Conservation (phyloP, 2,329 filamentous ascomycete genomes). For the Talaromyces sp. region DNA sequence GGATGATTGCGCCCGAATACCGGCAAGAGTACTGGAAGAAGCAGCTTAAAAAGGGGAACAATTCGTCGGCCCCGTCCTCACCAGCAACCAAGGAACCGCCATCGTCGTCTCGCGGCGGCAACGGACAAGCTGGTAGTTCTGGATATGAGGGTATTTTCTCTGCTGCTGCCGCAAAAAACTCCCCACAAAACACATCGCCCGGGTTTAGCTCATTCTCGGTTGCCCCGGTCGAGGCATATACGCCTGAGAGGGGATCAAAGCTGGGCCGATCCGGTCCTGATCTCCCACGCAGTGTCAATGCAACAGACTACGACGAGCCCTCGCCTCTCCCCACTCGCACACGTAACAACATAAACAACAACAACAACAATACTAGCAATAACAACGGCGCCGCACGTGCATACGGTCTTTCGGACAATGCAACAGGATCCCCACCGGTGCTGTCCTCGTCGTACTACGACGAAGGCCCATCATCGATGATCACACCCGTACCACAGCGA, state of each 20-base stretch:
- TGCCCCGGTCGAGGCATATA: slow-evolving; percentile 42
- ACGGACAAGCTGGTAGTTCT: slow-evolving; percentile 21
- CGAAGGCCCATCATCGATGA: slow-evolving; percentile 43
- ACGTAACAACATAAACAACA: slow-evolving; percentile 14
- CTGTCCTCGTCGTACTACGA: slow-evolving; percentile 47
- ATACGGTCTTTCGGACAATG: slow-evolving; percentile 38
- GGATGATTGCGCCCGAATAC: slow-evolving; percentile 82
- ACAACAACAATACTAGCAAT: slow-evolving; percentile 17
- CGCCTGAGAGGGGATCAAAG: slow-evolving; percentile 43
- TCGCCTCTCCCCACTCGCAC: slow-evolving; percentile 36
- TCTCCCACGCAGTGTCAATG: slow-evolving; percentile 25
- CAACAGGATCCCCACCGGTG: slow-evolving; percentile 41
- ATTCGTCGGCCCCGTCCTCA: slow-evolving; percentile 44
- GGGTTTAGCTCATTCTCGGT: slow-evolving; percentile 40
- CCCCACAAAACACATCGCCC: slow-evolving; percentile 35
- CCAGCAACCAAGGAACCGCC: slow-evolving; percentile 39
- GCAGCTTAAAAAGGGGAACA: slow-evolving; percentile 40
- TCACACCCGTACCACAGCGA: slow-evolving; percentile 46
- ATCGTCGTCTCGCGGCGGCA: slow-evolving; percentile 31
- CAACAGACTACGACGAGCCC: slow-evolving; percentile 36
- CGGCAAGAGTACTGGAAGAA: slow-evolving; percentile 84
- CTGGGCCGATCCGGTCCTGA: slow-evolving; percentile 26
- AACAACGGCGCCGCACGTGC: slow-evolving; percentile 19
- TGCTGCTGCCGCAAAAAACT: slow-evolving; percentile 26
- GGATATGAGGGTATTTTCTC: slow-evolving; percentile 38